Base-by-base conservation (phyloP, 306 rosid genomes). In the Cajanus cajan region DNA sequence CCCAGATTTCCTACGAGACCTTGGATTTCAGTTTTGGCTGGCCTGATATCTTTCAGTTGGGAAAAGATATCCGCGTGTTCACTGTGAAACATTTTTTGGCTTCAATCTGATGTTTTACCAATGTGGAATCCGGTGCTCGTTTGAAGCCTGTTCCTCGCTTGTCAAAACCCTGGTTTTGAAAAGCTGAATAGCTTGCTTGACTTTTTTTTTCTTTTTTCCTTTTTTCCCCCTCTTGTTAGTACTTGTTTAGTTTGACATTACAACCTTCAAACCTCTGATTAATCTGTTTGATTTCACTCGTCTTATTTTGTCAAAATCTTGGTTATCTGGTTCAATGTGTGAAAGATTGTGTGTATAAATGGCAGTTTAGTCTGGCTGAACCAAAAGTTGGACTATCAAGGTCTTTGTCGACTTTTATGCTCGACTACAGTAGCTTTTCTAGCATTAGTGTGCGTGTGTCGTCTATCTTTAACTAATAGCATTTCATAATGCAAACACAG, bases 401-500 rank as follows among this genome's bases (percentile, higher is more conserved):
- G 13, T 52, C 25, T 52, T 19, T 0, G n/a, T 52, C n/a, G 5
- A 52, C 25, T 8, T 48, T 15, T 15, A 47, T 48, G 13, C 28
- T 7, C 12, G 6, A 52, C 4, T 8, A 24, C 25, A 8, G 10
- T 79, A 19, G 6, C 51, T 59, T 59, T 47, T 44, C 25, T 44
- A 57, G 39, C n/a, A 19, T 28, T 6, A 3, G 41, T 14, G 40
- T 59, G 18, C 16, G 65, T 10, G 62, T 22, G 19, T 28, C 25
- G 40, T 7, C 37, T 59, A 62, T 62, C 22, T 39, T 68, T 69
- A 39, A 51, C 33, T 68, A 41, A 14, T 10, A 43, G 34, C 19
- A 33, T 74, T 80, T 72, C 72, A 72, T 61, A 58, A 54, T 36
- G 37, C 66, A 72, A 24, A 15, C n/a, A 43, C 74, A 4, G 59